Base-by-base conservation (phyloP, 805 yeast genomes). In the Hanseniaspora osmophila region DNA sequence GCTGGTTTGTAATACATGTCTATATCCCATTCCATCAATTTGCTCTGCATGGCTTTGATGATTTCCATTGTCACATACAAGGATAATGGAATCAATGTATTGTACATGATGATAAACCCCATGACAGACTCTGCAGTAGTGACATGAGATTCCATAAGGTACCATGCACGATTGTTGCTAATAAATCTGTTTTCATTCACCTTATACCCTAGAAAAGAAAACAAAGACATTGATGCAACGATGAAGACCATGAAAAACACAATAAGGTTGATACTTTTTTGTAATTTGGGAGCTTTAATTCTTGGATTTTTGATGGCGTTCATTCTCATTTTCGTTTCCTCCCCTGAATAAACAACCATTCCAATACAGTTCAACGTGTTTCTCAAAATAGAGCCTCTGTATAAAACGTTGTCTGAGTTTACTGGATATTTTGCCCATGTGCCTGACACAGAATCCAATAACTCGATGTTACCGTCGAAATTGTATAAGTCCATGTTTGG, bases 31-130 rank as follows among this genome's bases (percentile, higher is more conserved):
- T 86, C 94, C 56, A 92, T 68, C 47, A 87, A 68, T 38, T 80
- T 62, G 61, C 86, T 73, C 61, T 92, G 99, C 66, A 83, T 77
- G 7, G 84, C 83, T 58, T 92, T 92, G 57, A 88, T 87, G 49
- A 92, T 81, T 60, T 94, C 99, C 86, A 90, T 84, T 0, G 97
- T 87, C 17, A 92, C 97, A 59, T 92, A 94, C 29, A 92, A 72
- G 0, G 97, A 90, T 30, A 92, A 68, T 0, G 98, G 98, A 58
- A 92, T 92, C 66, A 92, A 73, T 0, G 98, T 92, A 60, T 92
- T 92, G 67, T 82, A 90, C 97, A 92, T 90, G 68, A 92, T 90
- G 51, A 92, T 81, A 62, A 84, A 94, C 2, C 97, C 87, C 95
- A 92, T 88, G 43, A 92, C 71, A 0, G 94, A 84, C 1, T 95